phyloP scores from a whole-genome alignment of 1,284 basidiomycete species.

The Cerioporus squamosus region DNA sequence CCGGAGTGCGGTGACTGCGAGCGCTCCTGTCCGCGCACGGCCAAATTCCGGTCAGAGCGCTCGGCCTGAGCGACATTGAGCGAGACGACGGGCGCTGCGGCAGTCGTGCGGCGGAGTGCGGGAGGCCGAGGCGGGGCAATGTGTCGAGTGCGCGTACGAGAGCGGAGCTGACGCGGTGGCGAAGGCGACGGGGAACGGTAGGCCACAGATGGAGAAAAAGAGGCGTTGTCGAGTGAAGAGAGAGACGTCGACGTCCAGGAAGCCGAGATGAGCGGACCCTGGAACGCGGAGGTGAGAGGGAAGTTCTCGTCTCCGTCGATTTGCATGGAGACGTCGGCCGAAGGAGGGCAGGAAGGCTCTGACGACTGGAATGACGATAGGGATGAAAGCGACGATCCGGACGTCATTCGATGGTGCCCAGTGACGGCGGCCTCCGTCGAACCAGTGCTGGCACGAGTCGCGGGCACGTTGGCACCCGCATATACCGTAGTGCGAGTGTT shows the following conservation, averaged over 20 bases:
- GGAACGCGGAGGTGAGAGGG: conserved; percentile 7
- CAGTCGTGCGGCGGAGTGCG: conserved; percentile 6
- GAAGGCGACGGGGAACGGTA: conserved; percentile 5
- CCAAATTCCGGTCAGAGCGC: background rate
- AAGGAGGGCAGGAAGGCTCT: background rate
- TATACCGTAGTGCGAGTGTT: background rate
- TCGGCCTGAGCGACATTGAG: conserved; percentile 23
- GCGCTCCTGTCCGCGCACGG: background rate
- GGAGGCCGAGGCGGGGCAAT: background rate
- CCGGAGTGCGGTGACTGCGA: conserved; percentile 17
- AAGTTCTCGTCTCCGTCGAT: background rate
- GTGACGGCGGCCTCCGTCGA: background rate
- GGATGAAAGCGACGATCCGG: background rate
- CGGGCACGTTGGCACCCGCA: background rate
- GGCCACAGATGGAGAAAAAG: background rate
- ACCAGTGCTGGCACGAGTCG: too few relatives aligned
- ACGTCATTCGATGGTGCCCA: background rate
- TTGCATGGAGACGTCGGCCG: background rate
- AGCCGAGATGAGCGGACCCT: conserved; percentile 2
- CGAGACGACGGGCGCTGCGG: conserved; percentile 26
- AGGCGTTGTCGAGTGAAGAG: background rate
- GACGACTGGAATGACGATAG: conserved; percentile 2
- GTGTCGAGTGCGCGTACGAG: background rate
- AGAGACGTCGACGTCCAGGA: background rate
- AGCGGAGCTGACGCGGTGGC: background rate